These are phyloP conservation scores for Polysphondylium violaceum DNA, from an alignment of 78 protist genomes.

Conservation along the genomic window DNA sequence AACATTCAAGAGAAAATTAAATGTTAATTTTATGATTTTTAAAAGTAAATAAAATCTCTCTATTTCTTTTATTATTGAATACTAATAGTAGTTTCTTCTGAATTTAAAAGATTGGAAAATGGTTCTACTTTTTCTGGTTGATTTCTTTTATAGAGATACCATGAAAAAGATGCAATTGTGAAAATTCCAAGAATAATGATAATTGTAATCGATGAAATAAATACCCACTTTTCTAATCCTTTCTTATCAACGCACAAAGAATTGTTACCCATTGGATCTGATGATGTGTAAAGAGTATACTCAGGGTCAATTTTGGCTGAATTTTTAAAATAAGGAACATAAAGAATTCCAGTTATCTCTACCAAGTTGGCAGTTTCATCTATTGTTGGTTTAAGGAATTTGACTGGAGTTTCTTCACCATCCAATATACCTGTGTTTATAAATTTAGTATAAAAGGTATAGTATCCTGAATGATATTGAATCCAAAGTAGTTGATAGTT, in stretches of 20 bases:
- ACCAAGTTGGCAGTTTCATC: background rate
- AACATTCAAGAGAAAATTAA: too few relatives aligned
- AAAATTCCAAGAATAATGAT: background rate
- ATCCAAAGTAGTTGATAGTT: too few relatives aligned
- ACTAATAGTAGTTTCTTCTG: too few relatives aligned
- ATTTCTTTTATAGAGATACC: too few relatives aligned
- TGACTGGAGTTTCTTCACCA: background rate
- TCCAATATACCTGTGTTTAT: constrained; percentile 5
- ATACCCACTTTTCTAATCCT: background rate
- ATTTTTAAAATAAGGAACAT: constrained; percentile 12
- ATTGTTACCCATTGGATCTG: background rate
- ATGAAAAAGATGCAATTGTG: background rate
- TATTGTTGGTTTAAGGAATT: constrained; percentile 1
- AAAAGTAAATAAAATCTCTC: too few relatives aligned
- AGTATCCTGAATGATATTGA: too few relatives aligned
- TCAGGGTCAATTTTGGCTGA: background rate
- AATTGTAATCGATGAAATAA: background rate
- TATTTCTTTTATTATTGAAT: too few relatives aligned
- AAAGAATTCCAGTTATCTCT: background rate
- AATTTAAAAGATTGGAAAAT: too few relatives aligned
- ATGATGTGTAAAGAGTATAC: background rate
- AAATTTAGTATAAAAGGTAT: constrained; percentile 1
- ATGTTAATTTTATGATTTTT: too few relatives aligned
- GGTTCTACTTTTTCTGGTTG: too few relatives aligned
- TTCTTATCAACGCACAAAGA: background rate